Conservation (phyloP, 2,329 filamentous ascomycete genomes). For the Trichophaea hybrida region DNA sequence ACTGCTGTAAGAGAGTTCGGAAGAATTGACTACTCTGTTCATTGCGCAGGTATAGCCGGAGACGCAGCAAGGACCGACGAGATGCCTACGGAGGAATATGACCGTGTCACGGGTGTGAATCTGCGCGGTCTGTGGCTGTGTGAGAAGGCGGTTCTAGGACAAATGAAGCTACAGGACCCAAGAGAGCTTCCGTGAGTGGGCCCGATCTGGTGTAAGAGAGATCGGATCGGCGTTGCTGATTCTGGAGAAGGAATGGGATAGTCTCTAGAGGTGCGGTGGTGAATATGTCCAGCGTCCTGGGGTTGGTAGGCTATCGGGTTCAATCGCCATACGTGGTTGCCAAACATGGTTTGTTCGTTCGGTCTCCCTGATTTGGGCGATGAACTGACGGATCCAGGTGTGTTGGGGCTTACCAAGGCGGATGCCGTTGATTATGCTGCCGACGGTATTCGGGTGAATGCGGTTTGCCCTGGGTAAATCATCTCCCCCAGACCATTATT, state of each 20-base stretch:
- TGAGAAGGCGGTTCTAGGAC: conserved; percentile 6
- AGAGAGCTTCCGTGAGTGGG: background rate
- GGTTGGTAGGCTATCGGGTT: background rate
- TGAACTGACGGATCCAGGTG: conserved; percentile 1
- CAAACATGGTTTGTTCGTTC: conserved; percentile 4
- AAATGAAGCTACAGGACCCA: conserved; percentile 8
- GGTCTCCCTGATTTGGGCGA: background rate
- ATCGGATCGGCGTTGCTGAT: background rate
- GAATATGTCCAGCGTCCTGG: conserved; percentile 3
- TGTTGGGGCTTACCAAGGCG: conserved; percentile 8
- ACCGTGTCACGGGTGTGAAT: conserved; percentile 39
- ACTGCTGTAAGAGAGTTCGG: conserved; percentile 5
- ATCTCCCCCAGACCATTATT: too few species aligned
- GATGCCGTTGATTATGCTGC: conserved; percentile 7
- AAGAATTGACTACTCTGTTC: conserved; percentile 5
- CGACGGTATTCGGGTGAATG: conserved; percentile 5
- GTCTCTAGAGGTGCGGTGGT: background rate
- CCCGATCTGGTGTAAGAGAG: too few species aligned
- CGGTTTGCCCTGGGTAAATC: conserved; percentile 2
- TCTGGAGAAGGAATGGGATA: background rate
- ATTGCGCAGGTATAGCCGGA: conserved; percentile 9
- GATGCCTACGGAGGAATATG: conserved; percentile 40
- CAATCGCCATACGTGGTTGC: background rate
- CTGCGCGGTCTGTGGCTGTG: conserved; percentile 36
- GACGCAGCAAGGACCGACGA: conserved; percentile 26